These are phyloP conservation scores for Teunomyces tritomae DNA, from an alignment of 805 yeast genomes.

Conservation along the genomic window DNA sequence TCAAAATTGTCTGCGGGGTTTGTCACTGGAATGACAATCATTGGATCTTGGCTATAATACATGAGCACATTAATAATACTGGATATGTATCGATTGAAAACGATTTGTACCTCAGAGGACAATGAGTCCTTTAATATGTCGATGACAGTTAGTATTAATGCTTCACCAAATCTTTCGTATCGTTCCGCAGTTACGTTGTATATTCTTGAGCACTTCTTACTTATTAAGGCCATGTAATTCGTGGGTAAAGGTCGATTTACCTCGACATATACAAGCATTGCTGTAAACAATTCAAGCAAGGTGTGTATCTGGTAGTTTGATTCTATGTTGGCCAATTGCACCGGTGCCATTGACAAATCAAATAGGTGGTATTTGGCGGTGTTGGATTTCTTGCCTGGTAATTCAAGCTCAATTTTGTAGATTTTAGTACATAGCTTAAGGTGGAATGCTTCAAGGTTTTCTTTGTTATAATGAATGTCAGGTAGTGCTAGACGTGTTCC, in stretches of 20 bases:
- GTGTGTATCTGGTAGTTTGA: constrained; percentile 14
- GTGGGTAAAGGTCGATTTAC: constrained; percentile 12
- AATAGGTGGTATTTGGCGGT: constrained; percentile 5
- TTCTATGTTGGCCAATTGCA: constrained; percentile 8
- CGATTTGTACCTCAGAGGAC: constrained; percentile 3
- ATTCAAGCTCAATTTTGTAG: constrained; percentile 6
- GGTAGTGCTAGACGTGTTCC: constrained; percentile 1
- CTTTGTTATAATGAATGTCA: constrained; percentile 4
- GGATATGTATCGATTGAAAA: constrained; percentile 8
- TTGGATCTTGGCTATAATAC: neutral
- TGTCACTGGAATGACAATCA: neutral
- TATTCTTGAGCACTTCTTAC: constrained; percentile 17
- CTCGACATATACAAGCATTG: constrained; percentile 13
- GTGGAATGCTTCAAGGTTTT: constrained; percentile 10
- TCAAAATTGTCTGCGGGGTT: neutral
- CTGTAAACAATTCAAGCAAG: constrained; percentile 16
- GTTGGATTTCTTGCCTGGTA: constrained; percentile 3
- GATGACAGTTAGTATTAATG: constrained; percentile 7
- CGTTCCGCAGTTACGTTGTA: constrained; percentile 11
- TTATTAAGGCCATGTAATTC: constrained; percentile 6
- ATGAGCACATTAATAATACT: constrained; percentile 6
- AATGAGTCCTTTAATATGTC: constrained; percentile 3
- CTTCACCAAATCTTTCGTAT: constrained; percentile 20
- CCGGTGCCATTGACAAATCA: constrained; percentile 2
- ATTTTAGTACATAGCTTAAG: constrained; percentile 11